These are phyloP conservation scores for Ustilago tritici DNA, from an alignment of 1,284 basidiomycete species.

Conservation along the genomic window DNA sequence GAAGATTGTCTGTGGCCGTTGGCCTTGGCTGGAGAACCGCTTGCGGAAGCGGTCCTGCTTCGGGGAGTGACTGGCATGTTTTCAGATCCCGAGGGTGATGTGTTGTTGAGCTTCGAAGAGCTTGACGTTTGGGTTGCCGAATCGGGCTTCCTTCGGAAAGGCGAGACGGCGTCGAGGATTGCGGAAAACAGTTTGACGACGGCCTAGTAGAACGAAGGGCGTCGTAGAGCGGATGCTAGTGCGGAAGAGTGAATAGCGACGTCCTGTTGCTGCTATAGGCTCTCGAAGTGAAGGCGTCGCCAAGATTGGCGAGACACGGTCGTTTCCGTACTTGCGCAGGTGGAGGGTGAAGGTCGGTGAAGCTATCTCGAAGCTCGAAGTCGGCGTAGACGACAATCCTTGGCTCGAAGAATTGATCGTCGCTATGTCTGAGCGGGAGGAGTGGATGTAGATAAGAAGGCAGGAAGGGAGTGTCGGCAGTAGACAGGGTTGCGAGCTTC, in stretches of 20 bases:
- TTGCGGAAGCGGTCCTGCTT: slow-evolving; percentile 28
- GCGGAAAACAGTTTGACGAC: slow-evolving; percentile 11
- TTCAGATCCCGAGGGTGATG: not conserved
- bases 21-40: slow-evolving; percentile 24
- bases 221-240: not conserved
- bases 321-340: too few relatives aligned
- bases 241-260: not conserved
- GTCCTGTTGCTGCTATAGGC: too few relatives aligned
- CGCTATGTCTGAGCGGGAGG: not conserved
- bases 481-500: slow-evolving; percentile 4
- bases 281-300: too few relatives aligned
- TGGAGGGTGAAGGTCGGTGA: too few relatives aligned
- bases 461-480: not conserved
- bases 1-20: slow-evolving; percentile 18
- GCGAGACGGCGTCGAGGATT: slow-evolving; percentile 18
- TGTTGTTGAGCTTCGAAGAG: not conserved
- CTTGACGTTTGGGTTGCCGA: slow-evolving; percentile 7
- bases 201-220: not conserved
- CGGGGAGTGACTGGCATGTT: slow-evolving; percentile 27
- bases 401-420: not conserved
- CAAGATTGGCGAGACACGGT: too few relatives aligned
- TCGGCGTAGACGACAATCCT: too few relatives aligned
- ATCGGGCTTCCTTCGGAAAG: slow-evolving; percentile 26
- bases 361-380: too few relatives aligned
- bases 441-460: not conserved